phyloP scores from a whole-genome alignment of 305 asterid species.

The Lippia alba region DNA sequence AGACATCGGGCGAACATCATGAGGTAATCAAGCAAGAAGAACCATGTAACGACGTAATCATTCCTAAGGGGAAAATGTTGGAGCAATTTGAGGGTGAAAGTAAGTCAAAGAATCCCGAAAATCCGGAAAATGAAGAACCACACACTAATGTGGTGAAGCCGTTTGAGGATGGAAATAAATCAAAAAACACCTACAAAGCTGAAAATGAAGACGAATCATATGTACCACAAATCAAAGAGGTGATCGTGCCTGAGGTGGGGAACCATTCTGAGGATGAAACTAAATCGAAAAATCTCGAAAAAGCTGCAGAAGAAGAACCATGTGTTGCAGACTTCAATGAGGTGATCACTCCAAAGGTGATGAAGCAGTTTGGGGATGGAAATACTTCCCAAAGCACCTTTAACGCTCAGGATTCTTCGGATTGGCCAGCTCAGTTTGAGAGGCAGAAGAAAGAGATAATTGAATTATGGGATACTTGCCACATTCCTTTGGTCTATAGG shows the following conservation, averaged over 20 bases:
- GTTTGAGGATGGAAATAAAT: no score
- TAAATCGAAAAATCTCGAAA: constrained; percentile 22
- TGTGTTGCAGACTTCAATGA: constrained; percentile 29
- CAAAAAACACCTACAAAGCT: no score
- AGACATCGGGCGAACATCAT: constrained; percentile 27
- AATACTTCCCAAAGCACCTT: no score
- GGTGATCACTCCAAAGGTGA: constrained; percentile 29
- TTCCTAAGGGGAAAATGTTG: no score
- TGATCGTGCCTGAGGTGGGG: constrained; percentile 30
- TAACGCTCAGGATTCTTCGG: constrained; percentile 29
- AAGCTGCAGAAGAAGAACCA: constrained; percentile 28
- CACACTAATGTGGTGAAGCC: no score
- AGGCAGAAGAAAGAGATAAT: constrained; percentile 59
- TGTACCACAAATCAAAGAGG: constrained; percentile 28
- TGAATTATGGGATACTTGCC: constrained; percentile 61
- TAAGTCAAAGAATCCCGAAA: no score
- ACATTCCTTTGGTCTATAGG: constrained; percentile 58
- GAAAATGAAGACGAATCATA: constrained; percentile 23
- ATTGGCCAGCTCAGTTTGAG: constrained; percentile 55
- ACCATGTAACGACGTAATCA: no score
- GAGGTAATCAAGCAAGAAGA: background rate
- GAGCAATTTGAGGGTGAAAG: no score
- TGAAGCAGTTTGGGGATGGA: constrained; percentile 35
- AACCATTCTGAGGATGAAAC: constrained; percentile 36
- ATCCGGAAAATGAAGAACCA: constrained; percentile 12